Evolutionary conservation across 208 protist species (phyloP).

Genomic region (Acanthamoeba castellanii): DNA sequence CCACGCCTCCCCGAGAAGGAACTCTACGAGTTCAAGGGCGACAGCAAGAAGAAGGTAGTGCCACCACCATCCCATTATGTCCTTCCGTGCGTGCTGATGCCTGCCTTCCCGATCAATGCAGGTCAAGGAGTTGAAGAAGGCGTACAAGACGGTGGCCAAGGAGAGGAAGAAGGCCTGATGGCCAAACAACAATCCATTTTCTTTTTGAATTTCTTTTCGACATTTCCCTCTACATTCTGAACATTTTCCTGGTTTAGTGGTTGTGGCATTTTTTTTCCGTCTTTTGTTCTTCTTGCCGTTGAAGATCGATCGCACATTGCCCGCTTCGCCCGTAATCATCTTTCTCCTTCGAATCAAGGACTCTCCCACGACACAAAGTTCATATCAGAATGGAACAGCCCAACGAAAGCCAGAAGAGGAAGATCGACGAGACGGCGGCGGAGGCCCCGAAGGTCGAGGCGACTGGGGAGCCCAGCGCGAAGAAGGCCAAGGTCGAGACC

Average conservation of each 20-base stretch:
- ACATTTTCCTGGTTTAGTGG: not conserved
- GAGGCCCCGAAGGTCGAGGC: not conserved
- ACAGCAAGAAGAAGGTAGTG: slow-evolving; percentile 59
- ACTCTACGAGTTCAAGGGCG: slow-evolving; percentile 64
- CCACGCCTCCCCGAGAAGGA: slow-evolving; percentile 69
- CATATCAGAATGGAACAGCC: slow-evolving; percentile 2
- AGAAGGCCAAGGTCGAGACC: slow-evolving; percentile 53
- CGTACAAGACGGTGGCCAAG: slow-evolving; percentile 3
- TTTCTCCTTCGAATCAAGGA: not conserved
- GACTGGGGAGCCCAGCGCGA: slow-evolving; percentile 31
- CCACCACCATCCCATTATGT: not conserved
- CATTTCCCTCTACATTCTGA: not conserved
- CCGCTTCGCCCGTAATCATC: not conserved
- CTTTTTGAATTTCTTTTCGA: not conserved
- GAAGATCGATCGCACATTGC: not conserved
- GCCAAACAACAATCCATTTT: not conserved
- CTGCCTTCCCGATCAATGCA: not conserved
- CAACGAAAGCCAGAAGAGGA: slow-evolving; percentile 59
- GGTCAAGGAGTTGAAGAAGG: slow-evolving; percentile 23
- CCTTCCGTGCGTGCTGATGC: not conserved
- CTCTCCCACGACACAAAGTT: not conserved
- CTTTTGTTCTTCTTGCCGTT: not conserved
- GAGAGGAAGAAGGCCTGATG: slow-evolving; percentile 51
- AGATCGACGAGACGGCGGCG: slow-evolving; percentile 8
- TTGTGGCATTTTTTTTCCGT: not conserved